Percentiles rank a stretch among this genome's conserved stretches.
phyloP scores from a whole-genome alignment of 768 basidiomycete genomes.

The Suillus spraguei region DNA sequence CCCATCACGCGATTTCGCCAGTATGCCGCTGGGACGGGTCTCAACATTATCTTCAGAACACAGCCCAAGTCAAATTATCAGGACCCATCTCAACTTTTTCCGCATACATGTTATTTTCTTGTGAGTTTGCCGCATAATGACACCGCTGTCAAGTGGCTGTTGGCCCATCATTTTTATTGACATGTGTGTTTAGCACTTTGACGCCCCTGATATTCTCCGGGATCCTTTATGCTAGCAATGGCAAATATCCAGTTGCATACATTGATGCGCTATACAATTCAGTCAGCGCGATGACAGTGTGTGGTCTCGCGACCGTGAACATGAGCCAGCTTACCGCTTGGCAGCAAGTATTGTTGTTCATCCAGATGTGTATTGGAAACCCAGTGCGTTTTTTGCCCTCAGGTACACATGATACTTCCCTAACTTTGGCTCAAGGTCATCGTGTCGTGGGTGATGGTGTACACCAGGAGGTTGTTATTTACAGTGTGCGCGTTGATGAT shows the following conservation, averaged over 20 bases:
- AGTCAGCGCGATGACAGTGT: constrained; percentile 78
- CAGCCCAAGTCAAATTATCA: constrained; percentile 29
- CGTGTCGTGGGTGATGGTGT: constrained; percentile 85
- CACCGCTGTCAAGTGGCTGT: background rate
- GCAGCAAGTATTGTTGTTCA: constrained; percentile 71
- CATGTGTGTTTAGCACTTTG: constrained; percentile 53
- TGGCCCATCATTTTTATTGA: too few species aligned
- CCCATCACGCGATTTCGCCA: background rate
- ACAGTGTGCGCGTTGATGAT: background rate
- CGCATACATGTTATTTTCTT: constrained; percentile 64
- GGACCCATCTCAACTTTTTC: constrained; percentile 65
- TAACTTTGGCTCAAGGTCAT: constrained; percentile 50
- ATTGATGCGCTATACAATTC: constrained; percentile 80
- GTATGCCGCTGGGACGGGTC: constrained; percentile 1
- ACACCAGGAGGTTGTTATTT: constrained; percentile 62
- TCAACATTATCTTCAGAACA: constrained; percentile 5
- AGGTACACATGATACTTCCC: background rate
- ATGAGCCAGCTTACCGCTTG: constrained; percentile 66
- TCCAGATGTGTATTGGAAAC: constrained; percentile 78
- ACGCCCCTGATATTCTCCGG: constrained; percentile 78
- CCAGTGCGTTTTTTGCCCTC: constrained; percentile 52
- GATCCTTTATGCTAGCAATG: constrained; percentile 86
- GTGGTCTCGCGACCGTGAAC: constrained; percentile 73
- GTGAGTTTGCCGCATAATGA: constrained; percentile 40
- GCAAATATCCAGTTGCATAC: constrained; percentile 66